Conservation (phyloP, 768 basidiomycete species). For the Tephrocybe rancida region DNA sequence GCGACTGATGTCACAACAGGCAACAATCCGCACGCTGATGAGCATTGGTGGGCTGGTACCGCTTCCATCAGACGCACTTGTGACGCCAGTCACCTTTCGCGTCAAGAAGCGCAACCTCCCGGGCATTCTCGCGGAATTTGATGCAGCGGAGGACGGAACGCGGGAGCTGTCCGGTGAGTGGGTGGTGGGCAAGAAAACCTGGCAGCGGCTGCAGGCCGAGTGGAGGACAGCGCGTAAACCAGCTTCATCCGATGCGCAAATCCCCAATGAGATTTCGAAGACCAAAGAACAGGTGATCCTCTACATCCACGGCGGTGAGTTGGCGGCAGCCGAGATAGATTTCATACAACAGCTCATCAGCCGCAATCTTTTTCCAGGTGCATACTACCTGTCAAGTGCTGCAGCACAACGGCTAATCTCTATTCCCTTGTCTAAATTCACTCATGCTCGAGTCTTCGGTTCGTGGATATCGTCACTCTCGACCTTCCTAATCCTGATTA, state of each 20-base stretch:
- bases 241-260: constrained; percentile 17
- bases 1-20: constrained; percentile 26
- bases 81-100: constrained; percentile 91
- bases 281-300: constrained; percentile 83
- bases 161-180: constrained; percentile 93
- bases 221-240: constrained; percentile 56
- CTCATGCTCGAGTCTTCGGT: constrained; percentile 87
- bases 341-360: neutral
- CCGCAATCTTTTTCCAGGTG: constrained; percentile 50
- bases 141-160: constrained; percentile 71
- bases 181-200: constrained; percentile 92
- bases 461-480: constrained; percentile 11
- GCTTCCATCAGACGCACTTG: constrained; percentile 88
- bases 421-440: constrained; percentile 86
- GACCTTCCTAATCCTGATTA: constrained; percentile 6
- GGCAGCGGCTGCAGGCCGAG: constrained; percentile 84
- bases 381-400: constrained; percentile 91
- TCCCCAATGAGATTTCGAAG: constrained; percentile 25
- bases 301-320: constrained; percentile 89
- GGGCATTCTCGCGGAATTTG: constrained; percentile 79
- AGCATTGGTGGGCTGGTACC: constrained; percentile 81
- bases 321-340: too few relatives aligned
- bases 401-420: constrained; percentile 90
- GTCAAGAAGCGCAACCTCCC: constrained; percentile 73
- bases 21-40: constrained; percentile 65